Conservation (phyloP, 2,329 filamentous ascomycete genomes). For the Trichophyton verrucosum region DNA sequence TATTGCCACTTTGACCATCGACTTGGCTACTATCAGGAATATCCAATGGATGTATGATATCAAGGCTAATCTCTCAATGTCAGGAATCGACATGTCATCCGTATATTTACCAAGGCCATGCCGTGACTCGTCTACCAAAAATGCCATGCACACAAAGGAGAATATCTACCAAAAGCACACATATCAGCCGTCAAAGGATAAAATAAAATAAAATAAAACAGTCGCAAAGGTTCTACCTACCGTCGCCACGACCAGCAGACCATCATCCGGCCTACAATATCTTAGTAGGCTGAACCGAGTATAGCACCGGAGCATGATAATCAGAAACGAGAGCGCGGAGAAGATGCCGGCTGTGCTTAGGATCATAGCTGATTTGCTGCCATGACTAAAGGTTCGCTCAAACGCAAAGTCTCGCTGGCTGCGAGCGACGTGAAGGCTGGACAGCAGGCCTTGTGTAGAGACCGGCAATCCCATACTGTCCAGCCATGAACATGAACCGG, state of each 20-base stretch:
- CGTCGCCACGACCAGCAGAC: slow-evolving; percentile 9
- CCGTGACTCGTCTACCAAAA: slow-evolving; percentile 34
- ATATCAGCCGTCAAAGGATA: background rate
- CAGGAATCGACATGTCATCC: slow-evolving; percentile 23
- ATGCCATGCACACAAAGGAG: slow-evolving; percentile 22
- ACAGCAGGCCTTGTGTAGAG: background rate
- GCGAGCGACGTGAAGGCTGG: background rate
- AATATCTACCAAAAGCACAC: slow-evolving; percentile 13
- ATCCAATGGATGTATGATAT: slow-evolving; percentile 38
- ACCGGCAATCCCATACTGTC: background rate
- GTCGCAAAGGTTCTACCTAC: slow-evolving; percentile 4
- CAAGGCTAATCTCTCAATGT: slow-evolving; percentile 28
- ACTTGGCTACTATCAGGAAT: slow-evolving; percentile 35
- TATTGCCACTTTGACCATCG: slow-evolving; percentile 38
- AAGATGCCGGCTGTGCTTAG: slow-evolving; percentile 11
- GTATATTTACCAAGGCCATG: slow-evolving; percentile 39
- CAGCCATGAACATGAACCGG: background rate
- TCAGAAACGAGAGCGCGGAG: slow-evolving; percentile 9
- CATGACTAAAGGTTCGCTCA: slow-evolving; percentile 5
- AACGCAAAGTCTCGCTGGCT: background rate
- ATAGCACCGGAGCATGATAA: slow-evolving; percentile 12
- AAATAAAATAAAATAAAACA: background rate
- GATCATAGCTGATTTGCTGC: slow-evolving; percentile 9
- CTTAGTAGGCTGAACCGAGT: slow-evolving; percentile 7
- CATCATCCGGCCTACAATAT: slow-evolving; percentile 11